These are phyloP conservation scores for Daldinia sp. DNA, from an alignment of 2,329 filamentous ascomycete species.

Conservation along the genomic window DNA sequence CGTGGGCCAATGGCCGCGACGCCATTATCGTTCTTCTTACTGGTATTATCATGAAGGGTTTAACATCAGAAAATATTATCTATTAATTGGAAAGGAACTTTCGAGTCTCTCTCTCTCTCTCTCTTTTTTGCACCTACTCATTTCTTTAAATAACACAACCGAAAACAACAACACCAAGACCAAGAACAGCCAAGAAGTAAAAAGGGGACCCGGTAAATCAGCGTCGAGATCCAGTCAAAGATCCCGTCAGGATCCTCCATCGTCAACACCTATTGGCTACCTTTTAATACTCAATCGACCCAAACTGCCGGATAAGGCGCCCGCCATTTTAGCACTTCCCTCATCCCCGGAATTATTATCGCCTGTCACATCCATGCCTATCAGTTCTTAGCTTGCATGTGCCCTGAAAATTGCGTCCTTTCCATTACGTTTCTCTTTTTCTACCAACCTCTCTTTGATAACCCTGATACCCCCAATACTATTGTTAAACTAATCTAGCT, in stretches of 20 bases:
- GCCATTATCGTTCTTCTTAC: constrained; percentile 21
- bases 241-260: not conserved
- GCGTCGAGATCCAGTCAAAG: constrained; percentile 7
- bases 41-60: not conserved
- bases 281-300: constrained; percentile 12
- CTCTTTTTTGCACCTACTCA: not conserved
- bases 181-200: too few relatives aligned
- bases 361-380: constrained; percentile 33
- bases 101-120: not conserved
- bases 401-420: constrained; percentile 34
- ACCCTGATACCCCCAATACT: constrained; percentile 8
- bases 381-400: constrained; percentile 37
- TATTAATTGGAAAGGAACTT: constrained; percentile 3
- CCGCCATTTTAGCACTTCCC: constrained; percentile 27
- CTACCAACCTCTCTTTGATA: constrained; percentile 14
- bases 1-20: constrained; percentile 22
- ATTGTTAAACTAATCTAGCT: constrained; percentile 29
- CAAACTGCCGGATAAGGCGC: constrained; percentile 36
- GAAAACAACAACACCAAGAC: not conserved
- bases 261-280: constrained; percentile 22
- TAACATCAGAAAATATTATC: not conserved
- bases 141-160: not conserved
- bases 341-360: constrained; percentile 26
- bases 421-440: constrained; percentile 38
- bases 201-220: not conserved